These are phyloP conservation scores for Psidium friedrichsthalianum DNA, from an alignment of 345 rosid species.

Conservation along the genomic window DNA sequence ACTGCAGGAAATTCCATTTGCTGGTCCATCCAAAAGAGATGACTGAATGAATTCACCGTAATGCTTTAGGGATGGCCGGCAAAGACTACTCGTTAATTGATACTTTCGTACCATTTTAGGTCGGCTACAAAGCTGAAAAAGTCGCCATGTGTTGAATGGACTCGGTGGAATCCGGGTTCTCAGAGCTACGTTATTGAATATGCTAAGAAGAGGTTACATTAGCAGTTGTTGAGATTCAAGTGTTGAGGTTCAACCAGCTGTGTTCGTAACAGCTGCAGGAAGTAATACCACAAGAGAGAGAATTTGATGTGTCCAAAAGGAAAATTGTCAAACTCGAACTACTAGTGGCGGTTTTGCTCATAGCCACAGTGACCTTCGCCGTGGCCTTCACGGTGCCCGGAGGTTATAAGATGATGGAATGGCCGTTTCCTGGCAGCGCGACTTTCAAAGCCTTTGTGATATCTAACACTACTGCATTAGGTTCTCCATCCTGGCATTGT, in stretches of 20 bases:
- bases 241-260: background rate
- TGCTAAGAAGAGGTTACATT: background rate
- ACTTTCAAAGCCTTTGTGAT: background rate
- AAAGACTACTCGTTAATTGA: too few relatives aligned
- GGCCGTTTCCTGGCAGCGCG: background rate
- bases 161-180: fast-evolving
- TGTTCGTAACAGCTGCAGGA: background rate
- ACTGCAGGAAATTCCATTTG: too few relatives aligned
- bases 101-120: too few relatives aligned
- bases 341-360: background rate
- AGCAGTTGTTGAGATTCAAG: background rate
- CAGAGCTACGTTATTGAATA: fast-evolving
- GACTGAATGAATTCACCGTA: too few relatives aligned
- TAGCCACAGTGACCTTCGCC: background rate
- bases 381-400: background rate
- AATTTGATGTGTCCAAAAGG: background rate
- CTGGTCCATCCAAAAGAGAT: too few relatives aligned
- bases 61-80: too few relatives aligned
- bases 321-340: fast-evolving
- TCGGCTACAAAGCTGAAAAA: too few relatives aligned
- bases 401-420: background rate
- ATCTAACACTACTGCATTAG: fast-evolving
- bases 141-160: fast-evolving
- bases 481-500: background rate
- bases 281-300: fast-evolving